phyloP scores from a whole-genome alignment of 495 filamentous ascomycete genomes.

The Letharia columbiana region DNA sequence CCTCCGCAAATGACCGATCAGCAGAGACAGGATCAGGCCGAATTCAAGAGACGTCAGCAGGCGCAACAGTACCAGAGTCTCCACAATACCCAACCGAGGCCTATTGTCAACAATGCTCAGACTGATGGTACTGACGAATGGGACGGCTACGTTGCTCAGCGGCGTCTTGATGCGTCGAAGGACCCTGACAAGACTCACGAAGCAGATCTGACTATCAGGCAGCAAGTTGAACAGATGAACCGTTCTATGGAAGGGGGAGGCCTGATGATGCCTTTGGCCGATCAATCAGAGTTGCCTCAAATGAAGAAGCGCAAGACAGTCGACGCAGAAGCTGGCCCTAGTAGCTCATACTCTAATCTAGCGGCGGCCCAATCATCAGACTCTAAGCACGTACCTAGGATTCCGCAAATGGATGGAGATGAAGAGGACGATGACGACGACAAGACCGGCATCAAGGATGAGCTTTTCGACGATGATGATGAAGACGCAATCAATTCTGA shows the following conservation, averaged over 20 bases:
- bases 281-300: slow-evolving; percentile 28
- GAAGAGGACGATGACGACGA: slow-evolving; percentile 43
- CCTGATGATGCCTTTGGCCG: slow-evolving; percentile 58
- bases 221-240: slow-evolving; percentile 59
- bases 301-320: slow-evolving; percentile 27
- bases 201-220: slow-evolving; percentile 42
- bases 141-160: slow-evolving; percentile 49
- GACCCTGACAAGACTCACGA: slow-evolving; percentile 7
- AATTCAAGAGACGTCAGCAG: slow-evolving; percentile 35
- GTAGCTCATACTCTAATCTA: slow-evolving; percentile 10
- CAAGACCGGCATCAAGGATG: slow-evolving; percentile 42
- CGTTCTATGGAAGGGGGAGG: slow-evolving; percentile 70
- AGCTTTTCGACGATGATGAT: slow-evolving; percentile 38
- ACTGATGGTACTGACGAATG: slow-evolving; percentile 66
- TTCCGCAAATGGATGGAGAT: slow-evolving; percentile 56
- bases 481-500: slow-evolving; percentile 99
- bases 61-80: slow-evolving; percentile 42
- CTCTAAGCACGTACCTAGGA: background rate
- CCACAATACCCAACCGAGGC: slow-evolving; percentile 35
- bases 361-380: slow-evolving; percentile 7
- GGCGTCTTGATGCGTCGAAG: slow-evolving; percentile 41
- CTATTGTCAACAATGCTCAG: slow-evolving; percentile 44
- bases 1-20: slow-evolving; percentile 37
- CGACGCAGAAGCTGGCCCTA: slow-evolving; percentile 22
- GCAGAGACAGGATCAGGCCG: slow-evolving; percentile 26